These are phyloP conservation scores for Euphorbia celastroides DNA, from an alignment of 441 rosid genomes.

Conservation along the genomic window DNA sequence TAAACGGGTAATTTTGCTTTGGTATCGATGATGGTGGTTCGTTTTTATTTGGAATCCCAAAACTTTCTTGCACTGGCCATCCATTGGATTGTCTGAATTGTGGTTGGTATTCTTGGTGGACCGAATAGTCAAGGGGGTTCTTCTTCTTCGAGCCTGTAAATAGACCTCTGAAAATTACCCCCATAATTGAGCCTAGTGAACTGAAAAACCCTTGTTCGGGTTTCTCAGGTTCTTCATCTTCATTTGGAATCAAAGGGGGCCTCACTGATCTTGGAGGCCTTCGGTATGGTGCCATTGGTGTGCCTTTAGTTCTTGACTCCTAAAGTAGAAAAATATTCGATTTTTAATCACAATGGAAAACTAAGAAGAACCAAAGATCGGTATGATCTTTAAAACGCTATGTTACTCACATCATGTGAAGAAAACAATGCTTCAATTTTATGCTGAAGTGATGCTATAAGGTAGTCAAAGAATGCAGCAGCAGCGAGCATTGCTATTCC, in stretches of 20 bases:
- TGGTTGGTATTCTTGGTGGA: slow-evolving; percentile 54
- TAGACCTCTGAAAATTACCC: slow-evolving; percentile 49
- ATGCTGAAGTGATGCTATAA: slow-evolving; percentile 78
- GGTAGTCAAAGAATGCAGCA: slow-evolving; percentile 81
- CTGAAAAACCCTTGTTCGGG: slow-evolving; percentile 63
- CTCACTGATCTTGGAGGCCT: slow-evolving; percentile 54
- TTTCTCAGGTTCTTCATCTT: slow-evolving; percentile 52
- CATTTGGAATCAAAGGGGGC: slow-evolving; percentile 66
- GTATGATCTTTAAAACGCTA: neutral
- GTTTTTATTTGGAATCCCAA: slow-evolving; percentile 65
- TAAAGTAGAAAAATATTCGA: slow-evolving; percentile 19
- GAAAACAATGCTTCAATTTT: slow-evolving; percentile 59
- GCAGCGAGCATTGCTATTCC: slow-evolving; percentile 73
- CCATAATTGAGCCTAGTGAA: slow-evolving; percentile 62
- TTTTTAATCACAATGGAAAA: neutral
- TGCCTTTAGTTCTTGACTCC: slow-evolving; percentile 40
- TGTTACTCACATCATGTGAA: slow-evolving; percentile 43
- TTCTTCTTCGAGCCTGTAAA: slow-evolving; percentile 46
- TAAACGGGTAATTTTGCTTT: slow-evolving; percentile 46
- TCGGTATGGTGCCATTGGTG: slow-evolving; percentile 58
- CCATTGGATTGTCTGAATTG: slow-evolving; percentile 26
- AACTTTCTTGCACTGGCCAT: slow-evolving; percentile 90
- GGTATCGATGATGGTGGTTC: slow-evolving; percentile 59
- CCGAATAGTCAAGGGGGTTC: slow-evolving; percentile 38
- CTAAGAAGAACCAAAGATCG: neutral